phyloP scores from a whole-genome alignment of 768 basidiomycete species.

The Tylopilus intermedius region DNA sequence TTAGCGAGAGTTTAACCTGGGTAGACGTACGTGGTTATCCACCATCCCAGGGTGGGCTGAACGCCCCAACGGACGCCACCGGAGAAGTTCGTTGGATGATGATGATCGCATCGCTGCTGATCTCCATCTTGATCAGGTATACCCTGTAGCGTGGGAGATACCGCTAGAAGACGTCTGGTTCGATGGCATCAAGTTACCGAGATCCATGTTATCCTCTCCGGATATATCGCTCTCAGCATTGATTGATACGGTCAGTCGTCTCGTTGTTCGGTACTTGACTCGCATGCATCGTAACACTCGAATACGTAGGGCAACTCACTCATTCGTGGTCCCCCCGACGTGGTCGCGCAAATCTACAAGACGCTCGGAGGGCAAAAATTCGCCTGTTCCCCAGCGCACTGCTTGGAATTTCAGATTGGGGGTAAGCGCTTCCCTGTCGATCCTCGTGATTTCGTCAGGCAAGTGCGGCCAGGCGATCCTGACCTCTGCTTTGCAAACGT shows the following conservation, averaged over 20 bases:
- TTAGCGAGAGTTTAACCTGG: constrained; percentile 56
- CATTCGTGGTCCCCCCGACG: constrained; percentile 67
- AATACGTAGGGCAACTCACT: constrained; percentile 63
- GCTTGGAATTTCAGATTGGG: constrained; percentile 61
- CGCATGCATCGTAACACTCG: neutral
- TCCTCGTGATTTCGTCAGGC: constrained; percentile 62
- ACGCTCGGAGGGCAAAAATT: constrained; percentile 44
- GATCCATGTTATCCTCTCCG: constrained; percentile 45
- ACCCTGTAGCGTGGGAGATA: constrained; percentile 70
- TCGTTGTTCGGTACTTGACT: neutral
- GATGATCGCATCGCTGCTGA: constrained; percentile 2
- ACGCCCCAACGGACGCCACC: constrained; percentile 50
- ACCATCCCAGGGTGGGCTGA: constrained; percentile 46
- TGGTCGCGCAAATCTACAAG: constrained; percentile 46
- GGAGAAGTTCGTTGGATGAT: constrained; percentile 45
- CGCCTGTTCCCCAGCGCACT: constrained; percentile 57
- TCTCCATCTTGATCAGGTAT: constrained; percentile 33
- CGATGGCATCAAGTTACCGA: constrained; percentile 57
- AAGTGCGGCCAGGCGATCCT: constrained; percentile 35
- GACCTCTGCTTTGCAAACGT: constrained; percentile 51
- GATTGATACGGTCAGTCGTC: constrained; percentile 56
- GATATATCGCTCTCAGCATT: constrained; percentile 57
- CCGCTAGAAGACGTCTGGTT: constrained; percentile 67
- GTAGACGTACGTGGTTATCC: constrained; percentile 56
- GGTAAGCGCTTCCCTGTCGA: constrained; percentile 69